phyloP scores from a whole-genome alignment of 1,139 yeast genomes.

The Yamadazyma kanchanaburiensis region DNA sequence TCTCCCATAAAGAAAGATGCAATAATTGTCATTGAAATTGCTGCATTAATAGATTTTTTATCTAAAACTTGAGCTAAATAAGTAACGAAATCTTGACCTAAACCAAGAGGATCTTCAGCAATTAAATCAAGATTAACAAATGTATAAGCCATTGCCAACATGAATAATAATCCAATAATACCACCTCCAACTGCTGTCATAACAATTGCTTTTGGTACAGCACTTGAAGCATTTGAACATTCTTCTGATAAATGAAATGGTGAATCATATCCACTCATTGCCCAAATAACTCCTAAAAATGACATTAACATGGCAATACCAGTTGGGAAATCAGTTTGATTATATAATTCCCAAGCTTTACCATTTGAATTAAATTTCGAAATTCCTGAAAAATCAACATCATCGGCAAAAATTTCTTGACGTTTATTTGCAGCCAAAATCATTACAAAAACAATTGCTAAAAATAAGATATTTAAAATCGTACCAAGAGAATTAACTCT shows the following conservation, averaged over 20 bases:
- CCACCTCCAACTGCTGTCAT: constrained; percentile 65
- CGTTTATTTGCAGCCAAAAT: constrained; percentile 55
- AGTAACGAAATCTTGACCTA: constrained; percentile 67
- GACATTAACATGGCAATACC: constrained; percentile 62
- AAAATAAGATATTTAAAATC: constrained; percentile 45
- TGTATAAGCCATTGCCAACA: constrained; percentile 66
- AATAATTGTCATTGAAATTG: constrained; percentile 58
- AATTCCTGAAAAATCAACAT: constrained; percentile 14
- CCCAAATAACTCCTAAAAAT: constrained; percentile 69
- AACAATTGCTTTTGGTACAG: constrained; percentile 67
- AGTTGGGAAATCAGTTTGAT: constrained; percentile 65
- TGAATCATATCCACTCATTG: constrained; percentile 74
- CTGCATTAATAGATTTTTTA: constrained; percentile 44
- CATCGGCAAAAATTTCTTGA: constrained; percentile 19
- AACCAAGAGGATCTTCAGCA: constrained; percentile 45
- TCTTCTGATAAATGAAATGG: constrained; percentile 76
- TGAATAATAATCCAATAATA: constrained; percentile 57
- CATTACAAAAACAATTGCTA: constrained; percentile 54
- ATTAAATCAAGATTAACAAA: constrained; percentile 51
- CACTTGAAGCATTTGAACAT: constrained; percentile 60
- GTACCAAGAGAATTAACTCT: constrained; percentile 55
- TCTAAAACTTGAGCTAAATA: constrained; percentile 52
- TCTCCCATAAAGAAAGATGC: constrained; percentile 67
- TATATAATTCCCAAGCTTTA: constrained; percentile 56
- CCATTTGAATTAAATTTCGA: constrained; percentile 50